These are phyloP conservation scores for Plasmodium billcollinsi DNA, from an alignment of 169 alveolate species.

Conservation along the genomic window DNA sequence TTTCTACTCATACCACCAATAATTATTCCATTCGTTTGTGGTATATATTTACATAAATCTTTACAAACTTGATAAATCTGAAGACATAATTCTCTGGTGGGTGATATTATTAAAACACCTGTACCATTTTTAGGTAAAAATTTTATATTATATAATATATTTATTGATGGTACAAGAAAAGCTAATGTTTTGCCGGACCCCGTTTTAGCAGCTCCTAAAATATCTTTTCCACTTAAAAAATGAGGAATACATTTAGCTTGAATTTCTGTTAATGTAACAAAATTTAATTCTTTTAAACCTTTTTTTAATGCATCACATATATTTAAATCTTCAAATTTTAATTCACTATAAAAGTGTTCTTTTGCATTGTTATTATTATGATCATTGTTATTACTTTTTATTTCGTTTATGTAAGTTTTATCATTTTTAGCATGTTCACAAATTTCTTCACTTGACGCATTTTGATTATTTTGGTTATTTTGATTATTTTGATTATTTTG, in stretches of 20 bases:
- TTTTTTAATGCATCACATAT: conserved; percentile 92
- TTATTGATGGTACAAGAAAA: conserved; percentile 98
- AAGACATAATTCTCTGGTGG: conserved; percentile 98
- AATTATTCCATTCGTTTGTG: conserved; percentile 97
- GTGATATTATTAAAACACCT: conserved; percentile 96
- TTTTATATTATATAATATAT: conserved; percentile 94
- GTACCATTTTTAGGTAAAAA: conserved; percentile 96
- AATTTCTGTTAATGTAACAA: conserved; percentile 95
- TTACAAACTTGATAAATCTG: conserved; percentile 98
- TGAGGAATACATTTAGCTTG: conserved; percentile 98
- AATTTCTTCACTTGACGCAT: too few species aligned
- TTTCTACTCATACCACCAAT: conserved; percentile 99
- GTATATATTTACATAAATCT: conserved; percentile 93
- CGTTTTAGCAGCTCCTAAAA: conserved; percentile 98
- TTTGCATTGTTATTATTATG: neutral
- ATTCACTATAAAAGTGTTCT: conserved; percentile 81
- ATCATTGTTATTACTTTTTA: neutral
- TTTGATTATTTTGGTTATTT: too few species aligned
- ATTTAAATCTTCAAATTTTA: conserved; percentile 87
- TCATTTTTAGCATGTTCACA: neutral
- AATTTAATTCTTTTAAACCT: conserved; percentile 93
- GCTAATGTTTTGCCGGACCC: conserved; percentile 99
- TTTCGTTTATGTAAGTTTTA: neutral
- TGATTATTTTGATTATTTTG: too few species aligned
- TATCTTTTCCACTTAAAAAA: conserved; percentile 97